Conservation (phyloP, 495 filamentous ascomycete genomes). For the Hyaloscypha variabilis region DNA sequence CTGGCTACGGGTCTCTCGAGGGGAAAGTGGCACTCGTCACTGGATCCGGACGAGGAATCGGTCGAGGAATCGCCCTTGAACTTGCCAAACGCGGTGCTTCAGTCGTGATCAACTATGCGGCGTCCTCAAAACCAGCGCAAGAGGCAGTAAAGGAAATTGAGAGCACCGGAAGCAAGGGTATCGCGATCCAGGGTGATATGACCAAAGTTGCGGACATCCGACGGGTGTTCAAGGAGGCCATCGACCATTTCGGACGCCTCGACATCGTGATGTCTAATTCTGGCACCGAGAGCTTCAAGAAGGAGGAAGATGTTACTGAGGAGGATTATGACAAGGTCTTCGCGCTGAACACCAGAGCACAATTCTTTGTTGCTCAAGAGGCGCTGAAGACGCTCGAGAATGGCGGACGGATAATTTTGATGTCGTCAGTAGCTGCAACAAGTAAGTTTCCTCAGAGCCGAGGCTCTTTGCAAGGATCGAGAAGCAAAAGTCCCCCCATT, state of each 20-base stretch:
- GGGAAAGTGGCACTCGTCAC: constrained; percentile 73
- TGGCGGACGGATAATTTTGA: constrained; percentile 69
- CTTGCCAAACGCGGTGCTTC: constrained; percentile 71
- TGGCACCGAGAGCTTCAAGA: constrained; percentile 65
- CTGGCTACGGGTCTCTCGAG: neutral
- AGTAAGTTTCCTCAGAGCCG: constrained; percentile 5
- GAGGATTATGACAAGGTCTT: constrained; percentile 79
- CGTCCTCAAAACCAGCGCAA: constrained; percentile 61
- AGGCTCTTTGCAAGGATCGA: neutral
- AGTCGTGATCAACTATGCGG: constrained; percentile 79
- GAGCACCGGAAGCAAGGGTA: constrained; percentile 54
- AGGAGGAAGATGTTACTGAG: constrained; percentile 69
- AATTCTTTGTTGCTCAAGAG: constrained; percentile 84
- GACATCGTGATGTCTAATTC: constrained; percentile 77
- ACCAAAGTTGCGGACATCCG: constrained; percentile 65
- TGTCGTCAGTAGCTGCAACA: constrained; percentile 55
- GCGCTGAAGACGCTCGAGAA: constrained; percentile 69
- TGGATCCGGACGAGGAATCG: constrained; percentile 73
- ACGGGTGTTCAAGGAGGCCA: constrained; percentile 63
- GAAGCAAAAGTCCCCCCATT: neutral
- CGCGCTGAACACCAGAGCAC: constrained; percentile 72
- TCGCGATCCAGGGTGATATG: constrained; percentile 77
- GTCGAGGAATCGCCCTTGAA: constrained; percentile 74
- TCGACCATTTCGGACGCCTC: constrained; percentile 67
- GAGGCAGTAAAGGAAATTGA: constrained; percentile 65